These are phyloP conservation scores for Chalara sp. DNA, from an alignment of 2,329 filamentous ascomycete genomes.

Conservation along the genomic window DNA sequence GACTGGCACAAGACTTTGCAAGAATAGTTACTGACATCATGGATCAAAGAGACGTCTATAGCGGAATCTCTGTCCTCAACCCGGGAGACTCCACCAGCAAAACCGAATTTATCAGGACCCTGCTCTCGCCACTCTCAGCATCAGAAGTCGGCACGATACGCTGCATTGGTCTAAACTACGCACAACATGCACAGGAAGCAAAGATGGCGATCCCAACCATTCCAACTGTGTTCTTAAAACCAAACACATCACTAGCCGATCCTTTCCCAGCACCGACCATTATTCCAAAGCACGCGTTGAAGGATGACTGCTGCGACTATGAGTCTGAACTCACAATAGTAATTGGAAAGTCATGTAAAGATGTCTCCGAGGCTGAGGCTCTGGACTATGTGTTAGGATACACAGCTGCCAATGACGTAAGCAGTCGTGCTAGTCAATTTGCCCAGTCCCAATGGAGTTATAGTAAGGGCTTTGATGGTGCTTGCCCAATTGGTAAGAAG, in stretches of 20 bases:
- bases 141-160: conserved; percentile 39
- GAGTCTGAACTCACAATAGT: conserved; percentile 45
- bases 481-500: conserved; percentile 37
- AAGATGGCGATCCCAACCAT: conserved; percentile 35
- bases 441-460: conserved; percentile 43
- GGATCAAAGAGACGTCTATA: conserved; percentile 34
- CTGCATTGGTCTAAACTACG: conserved; percentile 45
- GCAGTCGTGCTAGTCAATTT: conserved; percentile 43
- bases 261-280: conserved; percentile 31
- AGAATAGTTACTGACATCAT: too few species aligned
- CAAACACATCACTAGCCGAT: conserved; percentile 18
- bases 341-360: conserved; percentile 39
- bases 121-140: conserved; percentile 38
- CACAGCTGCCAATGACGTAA: conserved; percentile 50
- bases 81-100: conserved; percentile 45
- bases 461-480: conserved; percentile 43
- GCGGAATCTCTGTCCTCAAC: conserved; percentile 48
- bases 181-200: conserved; percentile 38
- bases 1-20: too few species aligned
- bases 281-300: conserved; percentile 38
- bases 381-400: conserved; percentile 48
- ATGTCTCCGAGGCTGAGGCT: conserved; percentile 40
- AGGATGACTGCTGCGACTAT: conserved; percentile 39
- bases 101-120: conserved; percentile 34
- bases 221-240: conserved; percentile 30